Base-by-base conservation (phyloP, 371 early-diverging fungal species). In the Mortierella sp. region DNA sequence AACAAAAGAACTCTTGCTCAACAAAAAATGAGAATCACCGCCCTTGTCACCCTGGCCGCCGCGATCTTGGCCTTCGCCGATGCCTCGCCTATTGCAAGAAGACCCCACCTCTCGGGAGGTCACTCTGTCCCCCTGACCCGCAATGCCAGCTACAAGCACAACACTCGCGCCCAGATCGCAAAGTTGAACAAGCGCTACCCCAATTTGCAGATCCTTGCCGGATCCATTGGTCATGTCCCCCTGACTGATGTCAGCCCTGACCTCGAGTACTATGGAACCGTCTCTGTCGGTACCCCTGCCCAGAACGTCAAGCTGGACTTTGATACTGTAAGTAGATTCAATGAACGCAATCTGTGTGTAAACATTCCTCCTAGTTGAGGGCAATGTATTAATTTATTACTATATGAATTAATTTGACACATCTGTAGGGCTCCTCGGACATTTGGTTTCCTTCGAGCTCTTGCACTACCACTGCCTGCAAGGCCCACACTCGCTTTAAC, bases 251-350 rank as follows among this genome's bases (percentile, higher is more conserved):
- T 76, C 74, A 24, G 26, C 60, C 72, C 73, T 13, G 83, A 83
- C 65, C 63, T 77, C 24, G 83, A 84, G 82, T 94, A 94, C 88
- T 92, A 91, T 70, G 94, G 93, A 70, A 80, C 68, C 19, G 84
- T 94, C 52, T 55, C 83, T 16, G 78, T 95, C 21, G 96, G 96
- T 19, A 93, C 95, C 28, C 95, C 96, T 9, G 85, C 90, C 7
- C 92, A 95, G 79, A 79, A 48, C n/a, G 88, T 95, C 86, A 89
- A 91, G 77, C 89, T 96, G 26, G 88, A 94, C 57, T 93, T 96
- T 77, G 76, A 63, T 79, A 95, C 95, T 10, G 95, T 75, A 47
- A 47, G 48, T 31, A 28, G 5, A 6, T 31, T 16, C 3, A 7
- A 19, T 28, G 16, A 31, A 14, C 34, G 16, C 63, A 28, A 21